Base-by-base conservation (phyloP, 1,284 basidiomycete genomes). In the Microbotryum saponariae region DNA sequence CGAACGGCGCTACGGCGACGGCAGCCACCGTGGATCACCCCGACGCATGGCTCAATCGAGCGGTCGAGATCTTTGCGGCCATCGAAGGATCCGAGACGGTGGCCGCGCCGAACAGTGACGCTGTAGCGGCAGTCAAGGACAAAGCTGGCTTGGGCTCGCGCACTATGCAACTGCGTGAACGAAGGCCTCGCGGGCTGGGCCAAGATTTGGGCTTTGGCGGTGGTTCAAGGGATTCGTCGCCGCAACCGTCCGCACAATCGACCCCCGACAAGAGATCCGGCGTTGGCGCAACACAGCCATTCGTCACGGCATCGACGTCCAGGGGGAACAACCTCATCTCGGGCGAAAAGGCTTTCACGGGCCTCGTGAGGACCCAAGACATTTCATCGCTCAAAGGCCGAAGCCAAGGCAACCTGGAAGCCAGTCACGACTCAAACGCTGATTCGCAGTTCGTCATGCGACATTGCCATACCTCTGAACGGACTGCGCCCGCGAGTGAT, bases 141-240 rank as follows among this genome's bases (percentile, higher is more conserved):
- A 51, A 49, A 48, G 42, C 10, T 21, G 25, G 21, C 25, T 18
- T 42, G 4, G 37, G 37, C 37, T 42, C 37, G 8, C 37, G 21
- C 47, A 53, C 62, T 44, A 59, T 61, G 47, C 62, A 66, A 45
- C 53, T 68, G 23, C 45, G 67, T 12, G 61, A 60, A 44, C 37
- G 67, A 8, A 59, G 54, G 21, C 20, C 51, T 6, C 31, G 57
- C 37, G 37, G 37, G 5, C 37, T 42, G 20, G n/a, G 53, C 21
- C 48, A 62, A 51, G 58, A 56, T 44, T 23, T 27, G 31, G 23
- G 31, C 23, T 16, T 44, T 33, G 27, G 33, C 16, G 27, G 54
- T 51, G 45, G 27, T 20, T 53, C 51, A 29, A 53, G 51, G 16
- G 37, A 42, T 6, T 42, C 37, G 9, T 42, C 37, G 37, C 37